Evolutionary conservation across 768 basidiomycete genomes (phyloP).

Genomic region (Coprinopsis sp.): DNA sequence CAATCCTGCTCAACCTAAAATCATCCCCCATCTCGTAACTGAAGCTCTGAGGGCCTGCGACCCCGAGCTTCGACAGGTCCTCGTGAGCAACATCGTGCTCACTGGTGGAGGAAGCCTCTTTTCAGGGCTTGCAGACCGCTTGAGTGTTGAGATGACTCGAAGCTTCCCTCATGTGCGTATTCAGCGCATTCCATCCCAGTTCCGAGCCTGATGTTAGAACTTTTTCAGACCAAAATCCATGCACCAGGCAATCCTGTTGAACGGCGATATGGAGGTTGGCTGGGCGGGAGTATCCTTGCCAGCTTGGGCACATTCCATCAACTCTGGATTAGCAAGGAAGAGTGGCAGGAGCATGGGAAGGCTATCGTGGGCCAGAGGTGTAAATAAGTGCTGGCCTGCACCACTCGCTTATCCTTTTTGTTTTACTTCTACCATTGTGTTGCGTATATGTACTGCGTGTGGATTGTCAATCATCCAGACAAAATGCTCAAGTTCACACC

Average conservation of each 20-base stretch:
- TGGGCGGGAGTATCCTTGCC: slow-evolving; percentile 93
- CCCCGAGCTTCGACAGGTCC: slow-evolving; percentile 83
- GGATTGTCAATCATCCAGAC: no score
- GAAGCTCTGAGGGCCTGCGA: slow-evolving; percentile 83
- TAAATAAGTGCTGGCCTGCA: slow-evolving; percentile 45
- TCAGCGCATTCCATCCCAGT: background rate
- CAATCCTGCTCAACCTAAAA: slow-evolving; percentile 70
- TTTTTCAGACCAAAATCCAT: slow-evolving; percentile 75
- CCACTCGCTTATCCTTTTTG: slow-evolving; percentile 1
- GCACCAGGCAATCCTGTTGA: slow-evolving; percentile 89
- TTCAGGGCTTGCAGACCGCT: slow-evolving; percentile 79
- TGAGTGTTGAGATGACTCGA: slow-evolving; percentile 69
- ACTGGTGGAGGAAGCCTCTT: slow-evolving; percentile 92
- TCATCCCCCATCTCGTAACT: slow-evolving; percentile 69
- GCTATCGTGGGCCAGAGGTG: slow-evolving; percentile 81
- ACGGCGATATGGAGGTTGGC: slow-evolving; percentile 88
- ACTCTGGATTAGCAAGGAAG: slow-evolving; percentile 90
- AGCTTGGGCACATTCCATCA: slow-evolving; percentile 98
- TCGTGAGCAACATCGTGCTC: slow-evolving; percentile 90
- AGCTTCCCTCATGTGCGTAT: slow-evolving; percentile 73
- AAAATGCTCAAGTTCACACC: no score
- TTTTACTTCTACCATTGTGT: slow-evolving; percentile 10
- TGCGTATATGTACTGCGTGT: no score
- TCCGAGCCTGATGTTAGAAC: background rate
- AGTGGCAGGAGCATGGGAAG: slow-evolving; percentile 89